phyloP scores from a whole-genome alignment of 495 filamentous ascomycete genomes.

The Platismatia glauca region DNA sequence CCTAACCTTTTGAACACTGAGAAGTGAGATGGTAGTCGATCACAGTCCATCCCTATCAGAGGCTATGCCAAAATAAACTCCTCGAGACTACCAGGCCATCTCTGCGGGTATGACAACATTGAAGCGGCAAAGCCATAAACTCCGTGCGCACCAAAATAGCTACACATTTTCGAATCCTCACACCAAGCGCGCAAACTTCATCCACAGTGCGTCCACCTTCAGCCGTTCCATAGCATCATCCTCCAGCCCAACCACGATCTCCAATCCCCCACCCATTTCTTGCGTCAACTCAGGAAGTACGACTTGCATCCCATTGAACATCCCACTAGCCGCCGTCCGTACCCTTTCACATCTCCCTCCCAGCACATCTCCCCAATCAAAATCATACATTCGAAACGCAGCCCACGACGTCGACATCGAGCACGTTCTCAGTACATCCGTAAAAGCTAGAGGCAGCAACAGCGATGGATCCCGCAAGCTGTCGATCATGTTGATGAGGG shows the following conservation, averaged over 20 bases:
- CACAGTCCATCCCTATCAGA: no score
- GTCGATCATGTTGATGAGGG: not conserved
- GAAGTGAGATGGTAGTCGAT: no score
- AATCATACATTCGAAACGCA: not conserved
- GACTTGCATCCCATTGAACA: not conserved
- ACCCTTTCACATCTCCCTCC: not conserved
- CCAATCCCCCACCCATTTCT: not conserved
- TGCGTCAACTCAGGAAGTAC: not conserved
- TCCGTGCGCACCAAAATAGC: no score
- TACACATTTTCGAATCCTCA: not conserved
- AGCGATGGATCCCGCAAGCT: not conserved
- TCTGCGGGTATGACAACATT: no score
- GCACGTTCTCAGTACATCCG: not conserved
- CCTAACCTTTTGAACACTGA: no score
- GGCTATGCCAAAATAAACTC: no score
- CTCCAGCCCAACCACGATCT: not conserved
- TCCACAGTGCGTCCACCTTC: not conserved
- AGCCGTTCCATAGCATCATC: not conserved
- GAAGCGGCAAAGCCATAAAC: no score
- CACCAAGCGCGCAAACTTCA: not conserved
- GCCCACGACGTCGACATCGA: not conserved
- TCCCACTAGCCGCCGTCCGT: not conserved
- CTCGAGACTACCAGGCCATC: no score
- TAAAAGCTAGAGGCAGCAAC: not conserved
- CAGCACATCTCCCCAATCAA: not conserved